Evolutionary conservation across 805 yeast species (phyloP).

Genomic region (Scheffersomyces coipomensis): DNA sequence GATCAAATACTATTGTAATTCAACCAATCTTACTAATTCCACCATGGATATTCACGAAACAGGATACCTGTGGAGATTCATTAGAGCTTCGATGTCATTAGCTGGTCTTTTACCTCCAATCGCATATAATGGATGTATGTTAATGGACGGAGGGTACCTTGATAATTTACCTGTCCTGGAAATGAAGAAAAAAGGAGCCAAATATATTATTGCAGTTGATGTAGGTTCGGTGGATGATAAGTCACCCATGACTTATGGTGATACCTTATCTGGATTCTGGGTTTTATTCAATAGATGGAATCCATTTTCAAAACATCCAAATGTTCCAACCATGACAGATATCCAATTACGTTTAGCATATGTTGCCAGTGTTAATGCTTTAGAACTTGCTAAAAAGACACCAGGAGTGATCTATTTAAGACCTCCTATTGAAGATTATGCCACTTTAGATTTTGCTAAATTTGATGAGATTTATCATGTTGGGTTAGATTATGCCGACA

Average conservation of each 20-base stretch:
- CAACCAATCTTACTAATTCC: conserved; percentile 93
- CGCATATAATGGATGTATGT: conserved; percentile 87
- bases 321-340: conserved; percentile 92
- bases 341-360: conserved; percentile 91
- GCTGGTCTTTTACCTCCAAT: conserved; percentile 92
- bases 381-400: conserved; percentile 80
- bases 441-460: conserved; percentile 87
- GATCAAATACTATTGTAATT: conserved; percentile 84
- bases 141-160: conserved; percentile 93
- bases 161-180: conserved; percentile 91
- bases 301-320: conserved; percentile 83
- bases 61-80: conserved; percentile 94
- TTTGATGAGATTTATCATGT: conserved; percentile 86
- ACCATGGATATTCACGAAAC: conserved; percentile 90
- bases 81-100: conserved; percentile 93
- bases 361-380: conserved; percentile 91
- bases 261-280: conserved; percentile 90
- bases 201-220: conserved; percentile 85
- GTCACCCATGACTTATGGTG: conserved; percentile 88
- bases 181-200: conserved; percentile 88
- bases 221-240: conserved; percentile 95
- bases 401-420: conserved; percentile 85
- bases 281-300: conserved; percentile 83
- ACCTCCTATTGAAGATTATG: conserved; percentile 92
- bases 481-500: conserved; percentile 73